Evolutionary conservation across 2,329 filamentous ascomycete species (phyloP), one percentile per base, ranked within the genome.

Genomic region (Colletotrichum magnum): DNA sequence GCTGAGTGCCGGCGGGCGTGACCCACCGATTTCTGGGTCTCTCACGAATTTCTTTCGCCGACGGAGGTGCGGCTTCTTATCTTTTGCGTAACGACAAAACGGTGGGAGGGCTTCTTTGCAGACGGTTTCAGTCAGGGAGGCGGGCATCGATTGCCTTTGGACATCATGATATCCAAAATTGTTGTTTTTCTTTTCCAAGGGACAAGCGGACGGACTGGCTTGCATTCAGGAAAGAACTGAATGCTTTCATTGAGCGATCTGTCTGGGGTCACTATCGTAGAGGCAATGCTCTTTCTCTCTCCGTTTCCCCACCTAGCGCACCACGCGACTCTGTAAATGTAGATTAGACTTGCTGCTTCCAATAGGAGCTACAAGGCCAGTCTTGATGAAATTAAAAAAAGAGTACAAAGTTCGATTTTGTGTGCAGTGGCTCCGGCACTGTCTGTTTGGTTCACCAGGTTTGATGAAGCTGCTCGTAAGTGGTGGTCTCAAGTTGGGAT

Each of bases 81-180:
- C 53, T 53, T 41, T 56, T 53, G 21, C 60, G 53, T 58, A 58
- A 68, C 58, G 60, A 64, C 59, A 64, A 63, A 64, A 64, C 15
- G 36, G 51, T 32, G 21, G 47, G 51, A 28, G 50, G n/a, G 32
- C 51, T 63, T 50, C 36, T 60, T 60, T 60, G 47, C 58, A 56
- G 57, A 41, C 57, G 47, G 5, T 47, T 54, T 12, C 21, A 24
- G 21, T 24, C 21, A 39, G 58, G 58, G 64, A 66, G 47, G 60
- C 54, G 41, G 53, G 28, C 52, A 53, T 68, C 26, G 41, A 51
- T 54, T 41, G 41, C 36, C 43, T 58, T 64, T 57, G 63, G 45
- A 69, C 36, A 60, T 16, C 28, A 68, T 61, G 50, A 67, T 69
- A 61, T 69, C 67, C 67, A 60, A 26, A 56, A 47, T 41, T 53